Percentiles rank a stretch among this genome's conserved stretches.
Conservation (phyloP, 805 yeast species). For the Sungouiozyma ichnusensis region DNA sequence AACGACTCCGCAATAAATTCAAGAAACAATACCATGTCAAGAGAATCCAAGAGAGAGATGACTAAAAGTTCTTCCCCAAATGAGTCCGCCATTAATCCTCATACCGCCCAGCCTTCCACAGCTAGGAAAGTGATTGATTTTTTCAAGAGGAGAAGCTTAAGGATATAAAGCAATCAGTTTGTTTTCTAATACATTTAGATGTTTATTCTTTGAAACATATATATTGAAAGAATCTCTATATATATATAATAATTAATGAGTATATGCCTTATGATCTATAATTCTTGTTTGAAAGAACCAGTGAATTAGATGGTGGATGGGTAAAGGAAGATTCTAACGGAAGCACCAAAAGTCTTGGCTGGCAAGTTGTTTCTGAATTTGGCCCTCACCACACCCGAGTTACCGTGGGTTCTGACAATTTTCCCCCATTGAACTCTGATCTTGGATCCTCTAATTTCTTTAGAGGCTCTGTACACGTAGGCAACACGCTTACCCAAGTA, state of each 20-base stretch:
- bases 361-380: slow-evolving; percentile 97
- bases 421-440: slow-evolving; percentile 99
- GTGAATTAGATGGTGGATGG: slow-evolving; percentile 97
- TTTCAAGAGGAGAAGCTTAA: slow-evolving; percentile 54
- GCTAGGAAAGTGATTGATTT: slow-evolving; percentile 71
- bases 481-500: slow-evolving; percentile 99
- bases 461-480: slow-evolving; percentile 95
- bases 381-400: slow-evolving; percentile 96
- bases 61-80: background rate
- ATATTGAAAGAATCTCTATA: no score
- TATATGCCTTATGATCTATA: background rate
- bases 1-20: background rate
- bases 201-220: no score
- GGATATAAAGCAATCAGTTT: slow-evolving; percentile 9
- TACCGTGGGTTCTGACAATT: slow-evolving; percentile 97
- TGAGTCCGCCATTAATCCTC: background rate
- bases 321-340: slow-evolving; percentile 98
- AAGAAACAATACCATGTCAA: background rate
- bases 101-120: slow-evolving; percentile 36
- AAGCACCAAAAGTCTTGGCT: slow-evolving; percentile 98
- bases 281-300: background rate
- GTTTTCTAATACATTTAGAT: no score
- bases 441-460: slow-evolving; percentile 96
- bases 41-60: background rate
- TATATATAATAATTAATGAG: background rate